Percentiles rank a stretch among this genome's conserved stretches.
These are phyloP conservation scores for Porcisia deanei DNA, from an alignment of 208 protist genomes.

Conservation along the genomic window DNA sequence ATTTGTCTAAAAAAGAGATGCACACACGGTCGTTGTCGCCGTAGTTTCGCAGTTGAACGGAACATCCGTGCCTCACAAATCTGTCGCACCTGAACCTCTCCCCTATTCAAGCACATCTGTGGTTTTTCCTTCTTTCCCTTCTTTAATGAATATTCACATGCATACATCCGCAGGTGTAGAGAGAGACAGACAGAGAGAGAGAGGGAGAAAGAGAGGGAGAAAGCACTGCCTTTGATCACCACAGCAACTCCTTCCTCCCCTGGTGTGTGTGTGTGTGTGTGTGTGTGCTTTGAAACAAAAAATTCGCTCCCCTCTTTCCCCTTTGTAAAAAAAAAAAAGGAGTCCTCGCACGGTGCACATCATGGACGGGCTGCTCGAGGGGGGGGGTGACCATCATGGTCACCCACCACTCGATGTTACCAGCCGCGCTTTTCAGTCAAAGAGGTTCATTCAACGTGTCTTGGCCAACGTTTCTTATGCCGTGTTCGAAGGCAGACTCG, in stretches of 20 bases:
- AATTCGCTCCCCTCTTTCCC: background rate
- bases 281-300: background rate
- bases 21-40: background rate
- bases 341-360: background rate
- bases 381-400: conserved; percentile 16
- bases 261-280: too few relatives aligned
- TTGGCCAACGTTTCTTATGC: conserved; percentile 48
- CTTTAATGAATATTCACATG: too few relatives aligned
- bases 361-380: conserved; percentile 36
- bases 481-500: conserved; percentile 52
- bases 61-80: too few relatives aligned
- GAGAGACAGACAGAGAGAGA: background rate
- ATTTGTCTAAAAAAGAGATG: background rate
- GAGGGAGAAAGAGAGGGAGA: background rate
- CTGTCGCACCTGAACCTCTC: too few relatives aligned
- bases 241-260: background rate
- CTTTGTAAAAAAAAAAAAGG: background rate
- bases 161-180: too few relatives aligned
- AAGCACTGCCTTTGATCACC: background rate
- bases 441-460: conserved; percentile 59
- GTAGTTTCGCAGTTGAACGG: too few relatives aligned
- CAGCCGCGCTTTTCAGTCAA: conserved; percentile 74
- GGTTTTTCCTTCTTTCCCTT: too few relatives aligned
- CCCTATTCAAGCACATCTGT: too few relatives aligned
- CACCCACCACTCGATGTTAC: conserved; percentile 55